Percentiles rank a stretch among this genome's conserved stretches.
phyloP scores from a whole-genome alignment of 805 yeast species.

The Kuraishia molischiana region DNA sequence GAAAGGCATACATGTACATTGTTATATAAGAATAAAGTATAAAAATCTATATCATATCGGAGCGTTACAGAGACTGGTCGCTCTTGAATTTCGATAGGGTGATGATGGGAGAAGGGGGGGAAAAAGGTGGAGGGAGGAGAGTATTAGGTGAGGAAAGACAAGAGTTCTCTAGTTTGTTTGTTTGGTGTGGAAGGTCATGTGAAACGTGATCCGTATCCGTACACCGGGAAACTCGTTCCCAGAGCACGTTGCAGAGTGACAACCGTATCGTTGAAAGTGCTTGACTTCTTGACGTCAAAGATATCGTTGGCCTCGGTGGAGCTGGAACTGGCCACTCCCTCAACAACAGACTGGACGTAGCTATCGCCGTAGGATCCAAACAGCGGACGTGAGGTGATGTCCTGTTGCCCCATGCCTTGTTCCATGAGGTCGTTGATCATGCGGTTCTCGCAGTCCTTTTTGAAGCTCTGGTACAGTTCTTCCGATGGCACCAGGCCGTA shows the following conservation, averaged over 20 bases:
- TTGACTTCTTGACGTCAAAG: neutral
- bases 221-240: neutral
- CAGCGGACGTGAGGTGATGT: neutral
- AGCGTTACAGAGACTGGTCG: too few relatives aligned
- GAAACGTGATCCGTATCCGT: neutral
- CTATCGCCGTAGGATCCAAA: neutral
- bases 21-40: too few relatives aligned
- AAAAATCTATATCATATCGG: too few relatives aligned
- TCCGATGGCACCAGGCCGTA: constrained; percentile 13
- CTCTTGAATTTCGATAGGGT: too few relatives aligned
- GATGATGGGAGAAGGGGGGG: too few relatives aligned
- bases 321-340: neutral
- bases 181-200: too few relatives aligned
- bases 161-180: too few relatives aligned
- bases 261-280: neutral
- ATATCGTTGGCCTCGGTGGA: neutral
- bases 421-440: neutral
- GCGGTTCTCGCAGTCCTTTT: neutral
- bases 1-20: too few relatives aligned
- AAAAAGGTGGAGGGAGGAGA: too few relatives aligned
- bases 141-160: too few relatives aligned
- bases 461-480: constrained; percentile 7
- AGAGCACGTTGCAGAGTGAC: neutral
- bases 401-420: neutral
- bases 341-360: neutral